Percentiles rank a stretch among this genome's conserved stretches.
phyloP scores from a whole-genome alignment of 2,329 filamentous ascomycete species.

The Emergomyces africanus region DNA sequence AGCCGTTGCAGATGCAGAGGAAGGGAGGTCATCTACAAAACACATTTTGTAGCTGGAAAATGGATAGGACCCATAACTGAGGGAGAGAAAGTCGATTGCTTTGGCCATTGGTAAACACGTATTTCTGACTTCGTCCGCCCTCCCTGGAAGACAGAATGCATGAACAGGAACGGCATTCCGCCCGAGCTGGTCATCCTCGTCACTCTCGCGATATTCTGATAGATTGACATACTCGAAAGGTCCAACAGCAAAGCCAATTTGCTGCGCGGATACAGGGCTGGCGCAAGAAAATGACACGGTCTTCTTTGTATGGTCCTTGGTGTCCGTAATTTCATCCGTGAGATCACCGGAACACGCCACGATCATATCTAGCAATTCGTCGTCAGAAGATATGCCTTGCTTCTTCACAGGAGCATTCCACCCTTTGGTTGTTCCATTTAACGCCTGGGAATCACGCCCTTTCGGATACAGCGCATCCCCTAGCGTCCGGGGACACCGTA shows the following conservation, averaged over 20 bases:
- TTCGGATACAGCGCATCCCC: constrained; percentile 53
- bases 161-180: constrained; percentile 79
- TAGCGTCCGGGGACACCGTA: constrained; percentile 74
- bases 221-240: constrained; percentile 92
- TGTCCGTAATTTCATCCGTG: constrained; percentile 68
- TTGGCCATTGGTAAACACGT: constrained; percentile 73
- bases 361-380: constrained; percentile 75
- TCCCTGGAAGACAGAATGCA: constrained; percentile 79
- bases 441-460: constrained; percentile 13
- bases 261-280: constrained; percentile 66
- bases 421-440: constrained; percentile 15
- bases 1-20: constrained; percentile 63
- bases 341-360: constrained; percentile 85
- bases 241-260: constrained; percentile 86
- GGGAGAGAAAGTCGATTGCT: constrained; percentile 81
- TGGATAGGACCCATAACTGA: constrained; percentile 80
- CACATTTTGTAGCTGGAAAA: constrained; percentile 87
- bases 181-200: constrained; percentile 82
- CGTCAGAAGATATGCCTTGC: constrained; percentile 52
- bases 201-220: constrained; percentile 74
- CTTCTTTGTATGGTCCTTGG: constrained; percentile 67
- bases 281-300: constrained; percentile 72
- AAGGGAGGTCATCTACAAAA: constrained; percentile 79
- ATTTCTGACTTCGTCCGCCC: constrained; percentile 70
- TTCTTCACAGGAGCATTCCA: constrained; percentile 18